These are phyloP conservation scores for Xylaria nigripes DNA, from an alignment of 495 filamentous ascomycete genomes.

Conservation along the genomic window DNA sequence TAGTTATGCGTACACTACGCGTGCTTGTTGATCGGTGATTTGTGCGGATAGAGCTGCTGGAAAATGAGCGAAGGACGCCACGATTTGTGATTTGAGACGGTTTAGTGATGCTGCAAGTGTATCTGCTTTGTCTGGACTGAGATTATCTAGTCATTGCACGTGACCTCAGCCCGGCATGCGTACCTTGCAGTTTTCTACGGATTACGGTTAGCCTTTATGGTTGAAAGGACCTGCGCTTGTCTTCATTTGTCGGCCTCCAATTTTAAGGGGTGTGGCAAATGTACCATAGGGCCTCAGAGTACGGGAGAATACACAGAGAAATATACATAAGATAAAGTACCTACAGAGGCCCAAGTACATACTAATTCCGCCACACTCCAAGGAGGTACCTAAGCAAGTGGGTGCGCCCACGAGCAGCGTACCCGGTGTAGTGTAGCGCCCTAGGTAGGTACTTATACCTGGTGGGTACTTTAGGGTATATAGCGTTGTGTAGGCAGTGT, in stretches of 20 bases:
- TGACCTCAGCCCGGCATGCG: slow-evolving; percentile 19
- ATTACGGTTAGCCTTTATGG: not conserved
- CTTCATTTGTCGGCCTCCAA: not conserved
- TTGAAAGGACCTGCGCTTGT: not conserved
- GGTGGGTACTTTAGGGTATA: no score
- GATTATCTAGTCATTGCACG: slow-evolving; percentile 1
- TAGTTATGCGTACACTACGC: no score
- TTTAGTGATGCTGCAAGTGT: slow-evolving; percentile 7
- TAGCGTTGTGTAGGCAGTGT: no score
- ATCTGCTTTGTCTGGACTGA: slow-evolving; percentile 8
- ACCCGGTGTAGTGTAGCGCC: no score
- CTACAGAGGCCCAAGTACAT: no score
- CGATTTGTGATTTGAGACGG: not conserved
- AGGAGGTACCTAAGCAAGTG: no score
- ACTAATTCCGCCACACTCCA: no score
- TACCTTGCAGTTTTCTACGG: slow-evolving; percentile 23
- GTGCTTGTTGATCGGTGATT: slow-evolving; percentile 9
- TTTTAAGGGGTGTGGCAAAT: not conserved
- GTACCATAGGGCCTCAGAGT: no score
- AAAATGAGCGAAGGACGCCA: slow-evolving; percentile 23
- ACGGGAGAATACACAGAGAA: no score
- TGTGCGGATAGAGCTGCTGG: slow-evolving; percentile 13
- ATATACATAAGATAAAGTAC: no score
- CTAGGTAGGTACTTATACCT: no score
- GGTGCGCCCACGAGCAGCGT: no score